These are phyloP conservation scores for Steccherinum ochraceum DNA, from an alignment of 768 basidiomycete genomes.

Conservation along the genomic window DNA sequence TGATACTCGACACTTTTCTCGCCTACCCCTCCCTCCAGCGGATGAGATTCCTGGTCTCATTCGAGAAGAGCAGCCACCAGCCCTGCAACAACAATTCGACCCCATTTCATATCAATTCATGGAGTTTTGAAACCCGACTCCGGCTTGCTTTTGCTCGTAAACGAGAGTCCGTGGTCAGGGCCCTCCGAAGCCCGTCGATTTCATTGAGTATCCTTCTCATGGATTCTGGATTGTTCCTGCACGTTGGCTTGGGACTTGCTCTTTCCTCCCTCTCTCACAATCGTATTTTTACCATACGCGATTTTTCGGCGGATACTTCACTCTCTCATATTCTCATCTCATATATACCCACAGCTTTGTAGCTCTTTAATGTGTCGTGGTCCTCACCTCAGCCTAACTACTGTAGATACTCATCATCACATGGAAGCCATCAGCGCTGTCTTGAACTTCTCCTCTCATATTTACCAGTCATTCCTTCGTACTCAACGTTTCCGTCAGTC, in stretches of 20 bases:
- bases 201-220: neutral
- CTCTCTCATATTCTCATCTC: no score
- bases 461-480: no score
- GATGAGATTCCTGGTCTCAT: slow-evolving; percentile 78
- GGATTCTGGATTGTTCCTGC: neutral
- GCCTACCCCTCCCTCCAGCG: slow-evolving; percentile 66
- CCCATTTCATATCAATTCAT: slow-evolving; percentile 65
- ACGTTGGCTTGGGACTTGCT: neutral
- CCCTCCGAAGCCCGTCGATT: neutral
- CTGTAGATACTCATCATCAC: no score
- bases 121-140: slow-evolving; percentile 52
- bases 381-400: neutral
- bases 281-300: no score
- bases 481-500: no score
- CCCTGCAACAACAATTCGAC: slow-evolving; percentile 60
- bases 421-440: no score
- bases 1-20: slow-evolving; percentile 83
- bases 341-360: neutral
- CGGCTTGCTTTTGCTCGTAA: neutral
- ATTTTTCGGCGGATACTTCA: no score
- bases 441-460: no score
- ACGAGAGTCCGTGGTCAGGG: neutral
- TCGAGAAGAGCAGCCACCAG: slow-evolving; percentile 51
- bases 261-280: neutral
- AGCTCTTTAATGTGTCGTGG: neutral